Base-by-base conservation (phyloP, 176 grass and related monocot species). In the Musa troglodytarum region DNA sequence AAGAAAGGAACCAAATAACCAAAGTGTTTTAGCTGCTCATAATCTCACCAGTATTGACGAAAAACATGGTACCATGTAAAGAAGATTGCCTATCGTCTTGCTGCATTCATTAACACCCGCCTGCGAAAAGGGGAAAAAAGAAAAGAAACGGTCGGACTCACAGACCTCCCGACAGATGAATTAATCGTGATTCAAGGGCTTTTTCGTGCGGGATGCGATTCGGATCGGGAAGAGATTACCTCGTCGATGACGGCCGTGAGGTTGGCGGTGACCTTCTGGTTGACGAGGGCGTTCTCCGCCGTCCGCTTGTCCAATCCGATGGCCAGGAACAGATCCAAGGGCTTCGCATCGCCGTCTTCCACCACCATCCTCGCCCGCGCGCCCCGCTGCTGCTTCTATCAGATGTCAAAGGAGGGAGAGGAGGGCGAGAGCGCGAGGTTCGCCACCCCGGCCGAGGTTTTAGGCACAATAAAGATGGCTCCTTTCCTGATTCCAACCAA, bases 261-360 rank as follows among this genome's bases (percentile, higher is more conserved):
- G 76, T 88, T 96, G 74, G 87, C 71, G 26, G 82, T 92, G 73
- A 96, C 87, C 84, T 92, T 96, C 64, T n/a, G 71, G 68, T 96
- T 96, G 66, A 88, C 87, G 19, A 96, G 87, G 10, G 84, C 87
- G 81, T 96, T 96, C 85, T 89, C 89, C 7, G 89, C 89, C 52
- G 89, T 96, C 76, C 87, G 76, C 76, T 86, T 83, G 85, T 96
- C 92, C 57, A 92, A 83, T 50, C 92, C 89, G 16, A 96, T 88
- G 49, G 92, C 84, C 69, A 96, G 85, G 52, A 96, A 84, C 81
- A 88, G 9, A 74, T 86, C 83, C 58, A 92, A 82, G 55, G 23
- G 43, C 72, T 74, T 54, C 49, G 53, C 52, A 10, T 80, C 52
- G 12, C 21, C 49, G 78, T 81, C 80, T 15, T 72, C 82, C 43